Base-by-base conservation (phyloP, 768 basidiomycete species). In the Sistotremastrum niveocremeum region DNA sequence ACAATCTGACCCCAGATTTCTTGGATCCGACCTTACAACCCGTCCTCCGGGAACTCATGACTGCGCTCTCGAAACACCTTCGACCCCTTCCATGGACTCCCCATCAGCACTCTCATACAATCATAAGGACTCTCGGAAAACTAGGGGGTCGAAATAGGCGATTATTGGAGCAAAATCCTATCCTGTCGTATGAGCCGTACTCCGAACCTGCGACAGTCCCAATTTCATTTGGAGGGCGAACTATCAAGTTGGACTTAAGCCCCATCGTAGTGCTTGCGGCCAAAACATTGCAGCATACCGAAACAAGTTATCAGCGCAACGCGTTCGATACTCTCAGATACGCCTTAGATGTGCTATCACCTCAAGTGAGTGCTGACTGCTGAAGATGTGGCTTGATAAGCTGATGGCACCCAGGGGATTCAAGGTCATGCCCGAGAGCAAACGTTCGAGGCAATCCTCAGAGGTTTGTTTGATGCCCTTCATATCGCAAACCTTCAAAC, bases 1-100 rank as follows among this genome's bases (percentile, higher is more conserved):
- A 99, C 67, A 99, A 98, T 59, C 74, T 99, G 30, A 95, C 90
- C 0, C 89, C 90, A 2, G 95, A 98, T 63, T 98, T 98, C 68
- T 73, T 99, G 31, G 94, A 98, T 56, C 95, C 95, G 3, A 93
- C 90, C 2, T 76, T 98, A 52, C 87, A 80, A 51, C 88, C 86
- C 0, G 91, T 98, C 39, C 71, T 95, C 38, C 74, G 90, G 41
- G 90, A 98, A 51, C 68, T 99, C 47, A 98, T 91, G 87, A 84
- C 85, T 51, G 94, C 91, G 0, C 71, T 99, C 28, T 89, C 94
- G 62, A 81, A 77, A 52, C 84, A 93, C 56, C 68, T 99, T 41
- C 88, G 84, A 56, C 95, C 95, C 0, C 64, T 89, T 7, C 95
- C 95, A 5, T 79, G 79, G 6, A 85, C 79, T 53, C 20, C 20